Evolutionary conservation across 495 filamentous ascomycete genomes (phyloP), one percentile per base, ranked within the genome.

Genomic region (Xylaria scruposa): DNA sequence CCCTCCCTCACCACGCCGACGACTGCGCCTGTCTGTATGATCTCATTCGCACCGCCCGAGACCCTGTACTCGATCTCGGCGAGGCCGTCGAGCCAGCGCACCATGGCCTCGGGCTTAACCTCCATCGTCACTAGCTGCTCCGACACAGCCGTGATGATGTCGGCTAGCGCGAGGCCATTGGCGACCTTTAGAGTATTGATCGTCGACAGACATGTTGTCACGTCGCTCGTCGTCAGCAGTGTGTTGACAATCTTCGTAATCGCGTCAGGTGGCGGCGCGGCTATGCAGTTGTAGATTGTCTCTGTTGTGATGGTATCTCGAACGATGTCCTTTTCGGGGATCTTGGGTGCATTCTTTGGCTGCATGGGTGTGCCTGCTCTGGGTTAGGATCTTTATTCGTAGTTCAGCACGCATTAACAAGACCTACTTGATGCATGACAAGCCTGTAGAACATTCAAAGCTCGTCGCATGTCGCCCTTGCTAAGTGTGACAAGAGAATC

Each of bases 271-370:
- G 96, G 95, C 10, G 96, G 96, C 0, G 96, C 94, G 38, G 97
- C 97, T 78, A 99, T 96, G 80, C 96, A 99, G 81, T 97, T 93
- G 85, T 97, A 98, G 78, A 99, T 97, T 7, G 94, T 95, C 54
- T 91, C 87, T 73, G 93, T 92, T 31, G 95, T 98, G 83, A 98
- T 97, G 12, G 86, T 86, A 73, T 98, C 95, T 17, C 92, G 87
- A n/a, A 87, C 80, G 40, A 91, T 89, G 64, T 84, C 89, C 82
- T 80, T 85, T 74, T 83, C 84, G 60, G 80, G 67, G n/a, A 85
- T 78, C 80, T 91, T 90, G 38, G 91, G 87, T 0, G 81, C 88
- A 68, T 90, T 85, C 62, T 86, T 89, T 12, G 88, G 82, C 38
- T 91, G 91, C 46, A 97, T 85, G 1, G 94, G 93, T 44, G 91